A percentile compares a stretch with the other conserved stretches of the same genome.
These are phyloP conservation scores for Prunus campanulata DNA, from an alignment of 306 rosid species.

Conservation along the genomic window DNA sequence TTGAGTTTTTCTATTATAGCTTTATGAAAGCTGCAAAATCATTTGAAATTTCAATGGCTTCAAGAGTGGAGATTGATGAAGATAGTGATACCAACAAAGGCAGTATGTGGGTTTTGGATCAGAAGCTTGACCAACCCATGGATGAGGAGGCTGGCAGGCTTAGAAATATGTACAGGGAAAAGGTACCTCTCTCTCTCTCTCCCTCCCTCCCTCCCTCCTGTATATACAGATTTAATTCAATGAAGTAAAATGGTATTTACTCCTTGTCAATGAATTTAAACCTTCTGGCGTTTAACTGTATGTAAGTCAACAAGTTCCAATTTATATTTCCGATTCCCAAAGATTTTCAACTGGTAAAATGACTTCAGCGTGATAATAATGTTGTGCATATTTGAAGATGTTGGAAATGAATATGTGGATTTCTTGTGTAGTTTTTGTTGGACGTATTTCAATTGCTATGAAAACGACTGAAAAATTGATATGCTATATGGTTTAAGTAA, in stretches of 20 bases:
- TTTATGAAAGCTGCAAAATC: conserved; percentile 21
- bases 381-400: not conserved
- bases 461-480: not conserved
- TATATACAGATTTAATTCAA: not conserved
- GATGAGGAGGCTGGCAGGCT: conserved; percentile 94
- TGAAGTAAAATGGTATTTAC: not conserved
- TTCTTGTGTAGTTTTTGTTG: not conserved
- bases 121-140: conserved; percentile 92
- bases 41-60: conserved; percentile 48
- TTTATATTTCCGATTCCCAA: not conserved
- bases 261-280: not conserved
- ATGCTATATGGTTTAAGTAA: not conserved
- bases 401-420: not conserved
- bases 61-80: conserved; percentile 56
- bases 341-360: not conserved
- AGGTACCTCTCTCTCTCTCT: conserved; percentile 39
- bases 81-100: conserved; percentile 50
- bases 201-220: conserved; percentile 7
- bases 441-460: not conserved
- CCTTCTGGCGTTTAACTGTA: not conserved
- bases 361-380: not conserved
- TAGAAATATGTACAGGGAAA: conserved; percentile 85
- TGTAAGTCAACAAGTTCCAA: not conserved
- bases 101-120: conserved; percentile 91
- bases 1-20: conserved; percentile 4